phyloP scores from a whole-genome alignment of 148 eudicot species.

The Camellia japonica region DNA sequence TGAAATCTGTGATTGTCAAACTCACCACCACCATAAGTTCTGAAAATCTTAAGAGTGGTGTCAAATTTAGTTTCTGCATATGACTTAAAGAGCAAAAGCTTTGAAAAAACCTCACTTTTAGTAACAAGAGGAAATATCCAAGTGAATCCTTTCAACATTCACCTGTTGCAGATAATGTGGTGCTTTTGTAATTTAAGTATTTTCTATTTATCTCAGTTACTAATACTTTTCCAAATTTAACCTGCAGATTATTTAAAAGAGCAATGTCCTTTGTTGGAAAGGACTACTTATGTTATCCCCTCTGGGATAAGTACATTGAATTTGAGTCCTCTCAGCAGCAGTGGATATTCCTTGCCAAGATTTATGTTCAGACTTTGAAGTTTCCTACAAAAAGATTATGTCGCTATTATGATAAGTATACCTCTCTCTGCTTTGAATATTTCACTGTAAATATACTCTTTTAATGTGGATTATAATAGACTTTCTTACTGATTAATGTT shows the following conservation, averaged over 20 bases:
- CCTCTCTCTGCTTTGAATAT: constrained; percentile 9
- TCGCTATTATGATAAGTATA: constrained; percentile 76
- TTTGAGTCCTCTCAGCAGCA: constrained; percentile 79
- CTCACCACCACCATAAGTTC: too few species aligned
- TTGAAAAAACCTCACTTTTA: too few species aligned
- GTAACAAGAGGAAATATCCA: too few species aligned
- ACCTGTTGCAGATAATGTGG: background rate
- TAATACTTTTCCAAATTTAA: constrained; percentile 5
- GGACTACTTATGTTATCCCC: constrained; percentile 67
- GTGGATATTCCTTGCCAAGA: constrained; percentile 71
- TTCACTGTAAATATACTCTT: background rate
- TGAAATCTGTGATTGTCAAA: too few species aligned
- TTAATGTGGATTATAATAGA: background rate
- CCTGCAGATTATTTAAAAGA: constrained; percentile 69
- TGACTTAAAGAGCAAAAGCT: too few species aligned
- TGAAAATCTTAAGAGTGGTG: too few species aligned
- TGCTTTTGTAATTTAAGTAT: constrained; percentile 1
- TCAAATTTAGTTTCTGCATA: too few species aligned
- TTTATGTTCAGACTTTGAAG: constrained; percentile 58
- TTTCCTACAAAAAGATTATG: constrained; percentile 80
- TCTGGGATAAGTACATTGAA: constrained; percentile 83
- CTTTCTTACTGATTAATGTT: constrained; percentile 6
- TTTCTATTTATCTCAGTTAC: background rate
- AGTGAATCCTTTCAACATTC: background rate
- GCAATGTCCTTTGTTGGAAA: constrained; percentile 74